Percentiles rank a stretch among this genome's conserved stretches.
Evolutionary conservation across 169 alveolate genomes (phyloP).

Genomic region (Plasmodium blacklocki): DNA sequence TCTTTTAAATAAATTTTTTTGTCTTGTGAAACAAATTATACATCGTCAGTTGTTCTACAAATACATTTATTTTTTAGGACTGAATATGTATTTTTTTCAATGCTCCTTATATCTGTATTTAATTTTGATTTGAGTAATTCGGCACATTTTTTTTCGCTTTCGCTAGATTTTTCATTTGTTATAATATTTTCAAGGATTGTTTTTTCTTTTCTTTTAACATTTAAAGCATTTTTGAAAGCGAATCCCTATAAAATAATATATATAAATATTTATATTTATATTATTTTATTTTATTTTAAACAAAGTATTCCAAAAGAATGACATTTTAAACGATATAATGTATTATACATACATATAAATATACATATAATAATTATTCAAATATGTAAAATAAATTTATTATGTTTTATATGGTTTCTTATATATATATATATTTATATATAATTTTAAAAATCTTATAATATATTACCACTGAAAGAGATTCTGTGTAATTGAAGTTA

Average conservation of each 20-base stretch:
- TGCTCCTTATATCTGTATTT: conserved; percentile 66
- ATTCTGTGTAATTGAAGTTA: conserved; percentile 54
- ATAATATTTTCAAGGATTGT: conserved; percentile 51
- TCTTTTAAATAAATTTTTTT: neutral
- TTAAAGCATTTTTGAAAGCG: conserved; percentile 71
- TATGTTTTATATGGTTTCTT: too few species aligned
- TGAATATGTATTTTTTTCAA: conserved; percentile 43
- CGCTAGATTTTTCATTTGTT: conserved; percentile 33
- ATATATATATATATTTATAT: too few species aligned
- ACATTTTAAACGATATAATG: too few species aligned
- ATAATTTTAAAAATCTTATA: neutral
- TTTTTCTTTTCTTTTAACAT: conserved; percentile 71
- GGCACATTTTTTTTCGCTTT: conserved; percentile 51
- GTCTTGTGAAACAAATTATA: neutral
- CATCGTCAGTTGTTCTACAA: conserved; percentile 64
- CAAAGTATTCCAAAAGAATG: too few species aligned
- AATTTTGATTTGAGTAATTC: conserved; percentile 44
- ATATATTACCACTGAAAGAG: conserved; percentile 42
- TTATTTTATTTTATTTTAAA: neutral
- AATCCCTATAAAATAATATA: conserved; percentile 45
- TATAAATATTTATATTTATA: neutral
- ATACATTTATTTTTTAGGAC: conserved; percentile 59
- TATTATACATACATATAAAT: too few species aligned
- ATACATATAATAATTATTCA: too few species aligned
- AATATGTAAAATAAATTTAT: too few species aligned